Conservation (phyloP, 805 yeast genomes). For the Lipomyces starkeyi region DNA sequence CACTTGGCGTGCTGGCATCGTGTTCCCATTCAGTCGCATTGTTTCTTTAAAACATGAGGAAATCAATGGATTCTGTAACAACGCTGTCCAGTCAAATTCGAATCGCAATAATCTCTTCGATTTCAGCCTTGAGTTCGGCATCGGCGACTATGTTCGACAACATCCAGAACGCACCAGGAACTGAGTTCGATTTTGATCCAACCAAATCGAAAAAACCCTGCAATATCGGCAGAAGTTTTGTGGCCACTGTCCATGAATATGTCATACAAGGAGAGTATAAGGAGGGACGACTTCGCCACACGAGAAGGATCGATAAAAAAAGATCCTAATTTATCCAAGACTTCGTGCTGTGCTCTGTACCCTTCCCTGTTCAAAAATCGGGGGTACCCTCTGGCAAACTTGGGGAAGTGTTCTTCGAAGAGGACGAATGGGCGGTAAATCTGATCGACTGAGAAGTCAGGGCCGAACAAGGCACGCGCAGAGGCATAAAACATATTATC, state of each 20-base stretch:
- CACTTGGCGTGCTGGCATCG: conserved; percentile 20
- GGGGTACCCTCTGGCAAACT: conserved; percentile 24
- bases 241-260: not conserved
- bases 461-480: conserved; percentile 31
- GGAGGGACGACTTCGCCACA: not conserved
- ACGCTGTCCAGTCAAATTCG: conserved; percentile 23
- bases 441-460: conserved; percentile 24
- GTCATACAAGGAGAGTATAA: not conserved
- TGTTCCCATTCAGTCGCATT: conserved; percentile 21
- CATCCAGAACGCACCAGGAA: conserved; percentile 35
- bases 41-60: conserved; percentile 33
- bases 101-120: conserved; percentile 13
- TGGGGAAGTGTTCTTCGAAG: conserved; percentile 24
- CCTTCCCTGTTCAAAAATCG: conserved; percentile 19
- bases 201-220: conserved; percentile 29
- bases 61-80: conserved; percentile 21
- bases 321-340: conserved; percentile 14
- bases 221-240: conserved; percentile 14
- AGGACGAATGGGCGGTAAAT: conserved; percentile 12
- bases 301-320: conserved; percentile 15
- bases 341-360: conserved; percentile 15
- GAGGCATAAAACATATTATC: conserved; percentile 15
- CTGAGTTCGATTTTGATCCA: conserved; percentile 32
- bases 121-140: conserved; percentile 7
- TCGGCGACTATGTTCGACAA: conserved; percentile 18